These are phyloP conservation scores for Aspergillus versicolor DNA, from an alignment of 2,329 filamentous ascomycete genomes.

Conservation along the genomic window DNA sequence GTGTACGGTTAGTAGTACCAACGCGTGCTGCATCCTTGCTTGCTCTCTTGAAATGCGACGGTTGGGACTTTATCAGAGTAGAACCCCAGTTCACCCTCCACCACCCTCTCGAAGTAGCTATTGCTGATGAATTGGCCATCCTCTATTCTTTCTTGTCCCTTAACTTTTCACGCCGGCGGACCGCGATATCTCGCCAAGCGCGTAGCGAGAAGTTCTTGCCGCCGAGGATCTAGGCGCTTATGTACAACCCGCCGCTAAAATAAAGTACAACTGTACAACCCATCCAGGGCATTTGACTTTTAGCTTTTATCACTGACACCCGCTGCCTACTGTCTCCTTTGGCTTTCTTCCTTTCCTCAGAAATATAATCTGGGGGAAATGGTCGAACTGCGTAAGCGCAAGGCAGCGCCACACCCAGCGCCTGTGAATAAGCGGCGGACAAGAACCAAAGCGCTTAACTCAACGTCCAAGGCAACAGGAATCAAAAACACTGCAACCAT, in stretches of 20 bases:
- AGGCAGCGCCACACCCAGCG: constrained; percentile 51
- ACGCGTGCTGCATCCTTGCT: no score
- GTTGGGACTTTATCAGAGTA: background rate
- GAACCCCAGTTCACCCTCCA: background rate
- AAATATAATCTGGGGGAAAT: constrained; percentile 19
- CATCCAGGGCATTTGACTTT: background rate
- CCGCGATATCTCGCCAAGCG: constrained; percentile 3
- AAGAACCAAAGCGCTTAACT: constrained; percentile 29
- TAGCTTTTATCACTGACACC: background rate
- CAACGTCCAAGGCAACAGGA: constrained; percentile 30
- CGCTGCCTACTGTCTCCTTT: background rate
- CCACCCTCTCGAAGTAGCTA: background rate
- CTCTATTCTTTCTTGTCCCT: background rate
- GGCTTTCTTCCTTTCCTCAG: background rate
- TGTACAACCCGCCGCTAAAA: background rate
- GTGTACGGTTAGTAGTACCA: no score
- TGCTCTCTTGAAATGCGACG: background rate
- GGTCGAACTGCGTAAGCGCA: constrained; percentile 64
- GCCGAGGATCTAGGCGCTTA: background rate
- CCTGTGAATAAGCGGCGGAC: constrained; percentile 30
- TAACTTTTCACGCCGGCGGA: background rate
- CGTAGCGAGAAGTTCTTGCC: background rate
- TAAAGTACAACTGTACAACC: background rate
- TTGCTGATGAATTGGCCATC: background rate
- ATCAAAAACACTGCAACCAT: constrained; percentile 19